Conservation (phyloP, 495 filamentous ascomycete species). For the Penicillium canescens region DNA sequence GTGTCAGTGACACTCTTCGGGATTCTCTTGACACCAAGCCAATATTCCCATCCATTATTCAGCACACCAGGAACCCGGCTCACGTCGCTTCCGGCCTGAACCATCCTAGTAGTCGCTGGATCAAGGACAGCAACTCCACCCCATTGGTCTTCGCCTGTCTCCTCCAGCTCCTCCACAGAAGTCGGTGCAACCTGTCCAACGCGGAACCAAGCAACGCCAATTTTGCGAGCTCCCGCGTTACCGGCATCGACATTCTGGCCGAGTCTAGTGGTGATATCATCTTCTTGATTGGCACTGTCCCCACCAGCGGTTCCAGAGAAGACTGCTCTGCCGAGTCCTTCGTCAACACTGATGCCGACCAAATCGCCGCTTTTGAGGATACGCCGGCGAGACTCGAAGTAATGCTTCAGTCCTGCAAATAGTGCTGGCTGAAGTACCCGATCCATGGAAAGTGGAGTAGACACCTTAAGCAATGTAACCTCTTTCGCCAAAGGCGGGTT, state of each 20-base stretch:
- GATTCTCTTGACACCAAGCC: slow-evolving; percentile 69
- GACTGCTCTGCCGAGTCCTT: slow-evolving; percentile 71
- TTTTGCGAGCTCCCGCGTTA: slow-evolving; percentile 32
- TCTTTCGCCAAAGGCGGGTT: slow-evolving; percentile 86
- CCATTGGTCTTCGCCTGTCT: slow-evolving; percentile 70
- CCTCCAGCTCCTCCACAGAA: slow-evolving; percentile 54
- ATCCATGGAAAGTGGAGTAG: slow-evolving; percentile 85
- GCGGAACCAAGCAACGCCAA: slow-evolving; percentile 85
- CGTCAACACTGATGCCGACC: slow-evolving; percentile 83
- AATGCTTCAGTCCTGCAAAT: slow-evolving; percentile 78
- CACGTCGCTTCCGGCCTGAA: slow-evolving; percentile 79
- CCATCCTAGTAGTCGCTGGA: slow-evolving; percentile 79
- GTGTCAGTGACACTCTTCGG: slow-evolving; percentile 39
- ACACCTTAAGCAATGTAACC: slow-evolving; percentile 85
- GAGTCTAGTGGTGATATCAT: slow-evolving; percentile 59
- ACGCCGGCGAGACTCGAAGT: slow-evolving; percentile 77
- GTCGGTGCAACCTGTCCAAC: slow-evolving; percentile 69
- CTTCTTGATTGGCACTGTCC: slow-evolving; percentile 60
- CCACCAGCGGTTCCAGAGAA: slow-evolving; percentile 57
- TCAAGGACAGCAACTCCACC: slow-evolving; percentile 81
- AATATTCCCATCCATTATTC: slow-evolving; percentile 80
- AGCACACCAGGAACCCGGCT: slow-evolving; percentile 73
- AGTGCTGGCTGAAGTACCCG: slow-evolving; percentile 78
- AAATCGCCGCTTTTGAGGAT: slow-evolving; percentile 84
- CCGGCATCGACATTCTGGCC: slow-evolving; percentile 30